Evolutionary conservation across 1,139 yeast species (phyloP), one percentile per base, ranked within the genome.

Genomic region (Hyphopichia khmerensis): DNA sequence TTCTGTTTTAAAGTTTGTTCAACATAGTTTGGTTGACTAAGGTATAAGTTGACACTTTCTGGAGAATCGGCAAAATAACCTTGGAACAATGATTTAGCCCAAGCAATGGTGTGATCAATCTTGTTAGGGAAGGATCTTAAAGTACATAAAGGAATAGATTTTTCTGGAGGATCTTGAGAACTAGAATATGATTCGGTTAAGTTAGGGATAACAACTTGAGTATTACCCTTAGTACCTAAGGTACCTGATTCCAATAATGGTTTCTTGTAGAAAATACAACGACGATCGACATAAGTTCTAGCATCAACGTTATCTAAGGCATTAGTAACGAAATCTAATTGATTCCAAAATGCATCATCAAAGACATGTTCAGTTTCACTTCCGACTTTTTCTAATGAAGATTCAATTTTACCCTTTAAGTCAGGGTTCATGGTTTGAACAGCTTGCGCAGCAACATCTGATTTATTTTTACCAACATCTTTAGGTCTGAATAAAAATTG

Each of bases 231-330:
- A 24, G 99, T 93, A 52, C 99, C 99, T 56, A 93, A 78, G 36
- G 99, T 93, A 49, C 99, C 99, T 13, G 96, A 87, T 69, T 93
- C 99, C 51, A 93, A 77, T 55, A 93, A 77, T 26, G 99, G 90
- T 67, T 91, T 91, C 60, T 83, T 81, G 80, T 79, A 93, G 62
- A 90, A 90, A 42, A 93, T 90, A 72, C 99, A 93, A 61, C 97
- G 87, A 64, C 96, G 86, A 62, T 93, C 99, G 48, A 93, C 96
- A 61, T 93, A 93, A 9, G 96, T 87, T 74, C 99, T 85, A 14
- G 99, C 99, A 56, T 93, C 99, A 42, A 93, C 95, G 56, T 93
- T 93, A 68, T 93, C 99, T 60, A 93, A 77, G 18, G 99, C 99
- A 62, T 95, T 93, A 34, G 97, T 90, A 40, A 95, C 97, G 51